A percentile compares a stretch with the other conserved stretches of the same genome.
Evolutionary conservation across 2,329 filamentous ascomycete species (phyloP).

Genomic region (Aciculosporium take): DNA sequence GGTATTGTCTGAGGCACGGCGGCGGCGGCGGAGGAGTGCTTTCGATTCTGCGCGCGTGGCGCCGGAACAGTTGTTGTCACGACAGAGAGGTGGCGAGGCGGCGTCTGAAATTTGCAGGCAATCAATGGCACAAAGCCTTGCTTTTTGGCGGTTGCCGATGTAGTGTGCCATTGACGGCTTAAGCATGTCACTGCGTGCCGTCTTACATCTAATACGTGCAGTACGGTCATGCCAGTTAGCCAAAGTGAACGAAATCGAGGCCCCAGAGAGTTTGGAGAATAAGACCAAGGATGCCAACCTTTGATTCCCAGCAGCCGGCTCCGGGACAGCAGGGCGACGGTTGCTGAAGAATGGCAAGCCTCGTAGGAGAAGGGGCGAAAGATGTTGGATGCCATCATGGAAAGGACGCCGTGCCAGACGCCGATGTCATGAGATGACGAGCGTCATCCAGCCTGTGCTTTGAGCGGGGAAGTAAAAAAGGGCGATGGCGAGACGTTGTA

Average conservation of each 20-base stretch:
- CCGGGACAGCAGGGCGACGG: slow-evolving; percentile 14
- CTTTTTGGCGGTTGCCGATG: slow-evolving; percentile 15
- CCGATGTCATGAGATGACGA: background rate
- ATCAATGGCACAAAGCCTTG: slow-evolving; percentile 15
- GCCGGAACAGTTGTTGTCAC: slow-evolving; percentile 12
- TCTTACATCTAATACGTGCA: slow-evolving; percentile 8
- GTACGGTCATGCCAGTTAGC: background rate
- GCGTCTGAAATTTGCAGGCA: slow-evolving; percentile 18
- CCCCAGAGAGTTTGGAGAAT: background rate
- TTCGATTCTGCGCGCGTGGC: slow-evolving; percentile 17
- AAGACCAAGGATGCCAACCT: slow-evolving; percentile 7
- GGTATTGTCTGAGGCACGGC: slow-evolving; percentile 36
- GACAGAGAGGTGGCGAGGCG: slow-evolving; percentile 26
- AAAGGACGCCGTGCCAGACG: slow-evolving; percentile 15
- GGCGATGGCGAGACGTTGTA: background rate
- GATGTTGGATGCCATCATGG: slow-evolving; percentile 21
- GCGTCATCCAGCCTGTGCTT: background rate
- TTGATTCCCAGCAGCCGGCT: slow-evolving; percentile 12
- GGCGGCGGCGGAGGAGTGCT: slow-evolving; percentile 27
- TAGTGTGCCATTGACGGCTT: slow-evolving; percentile 26
- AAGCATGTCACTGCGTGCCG: slow-evolving; percentile 8
- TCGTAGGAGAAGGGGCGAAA: slow-evolving; percentile 21
- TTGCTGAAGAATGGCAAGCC: slow-evolving; percentile 13
- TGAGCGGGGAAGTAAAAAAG: background rate
- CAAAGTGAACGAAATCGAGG: background rate